phyloP scores from a whole-genome alignment of 2,329 filamentous ascomycete genomes.

The Pseudofabraea citricarpa region DNA sequence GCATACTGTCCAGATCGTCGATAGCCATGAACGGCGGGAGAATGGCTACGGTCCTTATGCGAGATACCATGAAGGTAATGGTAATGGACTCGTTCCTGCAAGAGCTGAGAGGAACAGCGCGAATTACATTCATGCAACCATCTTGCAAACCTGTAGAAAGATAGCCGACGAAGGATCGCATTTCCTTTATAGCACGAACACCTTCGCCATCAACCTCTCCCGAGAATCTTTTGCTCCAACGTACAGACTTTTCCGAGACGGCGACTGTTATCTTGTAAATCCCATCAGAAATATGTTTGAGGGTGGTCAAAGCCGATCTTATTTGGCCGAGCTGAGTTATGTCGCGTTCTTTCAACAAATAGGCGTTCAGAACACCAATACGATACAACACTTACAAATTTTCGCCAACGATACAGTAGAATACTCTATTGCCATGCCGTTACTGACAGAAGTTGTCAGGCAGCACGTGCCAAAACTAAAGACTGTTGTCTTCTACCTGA shows the following conservation, averaged over 20 bases:
- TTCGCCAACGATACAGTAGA: background rate
- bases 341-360: background rate
- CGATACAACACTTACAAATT: background rate
- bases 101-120: background rate
- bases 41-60: background rate
- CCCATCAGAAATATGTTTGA: background rate
- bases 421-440: background rate
- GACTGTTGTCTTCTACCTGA: background rate
- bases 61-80: background rate
- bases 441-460: background rate
- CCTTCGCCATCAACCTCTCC: background rate
- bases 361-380: background rate
- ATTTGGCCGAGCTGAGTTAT: background rate
- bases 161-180: background rate
- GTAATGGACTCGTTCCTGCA: background rate
- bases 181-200: background rate
- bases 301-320: background rate
- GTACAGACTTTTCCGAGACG: background rate
- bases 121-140: background rate
- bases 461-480: background rate
- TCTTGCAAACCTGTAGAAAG: background rate
- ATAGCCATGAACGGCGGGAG: background rate
- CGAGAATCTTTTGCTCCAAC: background rate
- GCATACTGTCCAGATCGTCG: background rate
- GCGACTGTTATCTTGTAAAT: background rate